A percentile compares a stretch with the other conserved stretches of the same genome.
phyloP scores from a whole-genome alignment of 2,329 filamentous ascomycete species.

The Alternaria longipes region DNA sequence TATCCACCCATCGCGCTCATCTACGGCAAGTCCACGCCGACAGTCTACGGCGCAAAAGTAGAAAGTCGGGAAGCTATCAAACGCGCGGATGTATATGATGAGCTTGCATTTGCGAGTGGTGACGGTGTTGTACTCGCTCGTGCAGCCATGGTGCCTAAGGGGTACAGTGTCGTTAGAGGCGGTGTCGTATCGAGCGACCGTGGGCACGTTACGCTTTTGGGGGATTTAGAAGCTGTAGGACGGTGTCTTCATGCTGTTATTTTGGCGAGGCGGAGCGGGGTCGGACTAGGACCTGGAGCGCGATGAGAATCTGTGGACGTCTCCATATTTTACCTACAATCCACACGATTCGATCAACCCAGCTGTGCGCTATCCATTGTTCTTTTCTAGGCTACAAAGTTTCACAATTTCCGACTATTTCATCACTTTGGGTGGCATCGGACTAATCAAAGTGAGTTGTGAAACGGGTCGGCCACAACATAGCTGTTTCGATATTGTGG shows the following conservation, averaged over 20 bases:
- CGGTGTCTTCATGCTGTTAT: conserved; percentile 74
- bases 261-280: conserved; percentile 74
- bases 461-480: not conserved
- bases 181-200: conserved; percentile 82
- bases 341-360: not conserved
- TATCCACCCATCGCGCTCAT: conserved; percentile 87
- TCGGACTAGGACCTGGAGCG: conserved; percentile 66
- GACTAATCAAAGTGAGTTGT: not conserved
- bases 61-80: conserved; percentile 76
- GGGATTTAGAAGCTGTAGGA: conserved; percentile 83
- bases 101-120: conserved; percentile 84
- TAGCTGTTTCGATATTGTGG: not conserved
- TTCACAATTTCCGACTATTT: not conserved
- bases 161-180: conserved; percentile 76
- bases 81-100: conserved; percentile 81
- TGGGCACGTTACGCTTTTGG: conserved; percentile 87
- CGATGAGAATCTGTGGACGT: conserved; percentile 58
- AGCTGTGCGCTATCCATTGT: not conserved
- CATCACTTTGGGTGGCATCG: not conserved
- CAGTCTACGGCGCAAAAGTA: conserved; percentile 83
- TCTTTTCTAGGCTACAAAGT: not conserved
- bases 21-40: conserved; percentile 87
- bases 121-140: conserved; percentile 89
- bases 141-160: conserved; percentile 83
- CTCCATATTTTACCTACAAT: not conserved